phyloP scores from a whole-genome alignment of 306 rosid genomes.

The Cicer chorassanicum region DNA sequence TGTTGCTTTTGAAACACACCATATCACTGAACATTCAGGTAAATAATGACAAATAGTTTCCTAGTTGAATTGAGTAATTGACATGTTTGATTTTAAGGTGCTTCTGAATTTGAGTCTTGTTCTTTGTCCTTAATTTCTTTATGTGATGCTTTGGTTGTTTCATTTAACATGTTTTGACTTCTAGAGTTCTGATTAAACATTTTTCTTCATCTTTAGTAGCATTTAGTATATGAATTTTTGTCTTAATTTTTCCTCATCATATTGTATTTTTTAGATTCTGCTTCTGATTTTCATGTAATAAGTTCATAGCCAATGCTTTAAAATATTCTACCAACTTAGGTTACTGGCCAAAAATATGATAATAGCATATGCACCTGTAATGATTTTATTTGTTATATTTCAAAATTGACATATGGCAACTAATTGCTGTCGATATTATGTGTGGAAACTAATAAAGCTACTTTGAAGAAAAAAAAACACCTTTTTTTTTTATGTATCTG shows the following conservation, averaged over 20 bases:
- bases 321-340: too few species aligned
- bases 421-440: too few species aligned
- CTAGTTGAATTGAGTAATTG: background rate
- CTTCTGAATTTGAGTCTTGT: background rate
- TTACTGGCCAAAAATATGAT: too few species aligned
- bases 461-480: background rate
- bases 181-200: background rate
- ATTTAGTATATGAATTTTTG: background rate
- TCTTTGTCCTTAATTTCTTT: background rate
- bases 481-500: background rate
- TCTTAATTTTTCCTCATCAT: too few species aligned
- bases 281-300: too few species aligned
- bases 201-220: background rate
- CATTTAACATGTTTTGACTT: background rate
- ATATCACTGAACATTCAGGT: slow-evolving; percentile 59
- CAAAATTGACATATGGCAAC: too few species aligned
- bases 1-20: slow-evolving; percentile 52
- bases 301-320: too few species aligned
- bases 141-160: background rate
- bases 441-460: too few species aligned
- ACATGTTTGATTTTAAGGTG: background rate
- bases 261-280: too few species aligned
- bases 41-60: slow-evolving; percentile 18
- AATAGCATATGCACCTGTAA: too few species aligned
- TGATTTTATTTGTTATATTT: too few species aligned